Conservation (phyloP, 2,329 filamentous ascomycete species). For the Delphinella strobiligena region DNA sequence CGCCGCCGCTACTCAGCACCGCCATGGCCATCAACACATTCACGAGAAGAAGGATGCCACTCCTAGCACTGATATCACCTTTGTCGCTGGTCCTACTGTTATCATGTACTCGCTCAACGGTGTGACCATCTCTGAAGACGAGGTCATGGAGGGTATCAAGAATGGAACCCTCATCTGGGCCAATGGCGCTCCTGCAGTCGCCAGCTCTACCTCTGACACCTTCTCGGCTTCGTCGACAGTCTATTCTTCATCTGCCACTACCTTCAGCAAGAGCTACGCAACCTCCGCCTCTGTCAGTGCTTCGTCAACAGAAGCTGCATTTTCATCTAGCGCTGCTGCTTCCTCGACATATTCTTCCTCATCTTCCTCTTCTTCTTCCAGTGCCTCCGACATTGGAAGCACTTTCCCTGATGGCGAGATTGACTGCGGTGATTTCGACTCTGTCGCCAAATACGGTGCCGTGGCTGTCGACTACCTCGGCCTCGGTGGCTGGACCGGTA, state of each 20-base stretch:
- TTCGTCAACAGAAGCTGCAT: no score
- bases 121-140: slow-evolving; percentile 44
- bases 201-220: slow-evolving; percentile 6
- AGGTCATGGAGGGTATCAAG: slow-evolving; percentile 60
- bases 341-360: slow-evolving; percentile 26
- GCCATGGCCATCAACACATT: slow-evolving; percentile 43
- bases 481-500: slow-evolving; percentile 64
- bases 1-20: slow-evolving; percentile 45
- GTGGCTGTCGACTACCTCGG: slow-evolving; percentile 56
- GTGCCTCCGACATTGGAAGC: slow-evolving; percentile 44
- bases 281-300: slow-evolving; percentile 4
- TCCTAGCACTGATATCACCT: slow-evolving; percentile 34
- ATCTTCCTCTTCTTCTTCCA: slow-evolving; percentile 17
- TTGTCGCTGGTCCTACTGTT: slow-evolving; percentile 49
- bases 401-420: slow-evolving; percentile 67
- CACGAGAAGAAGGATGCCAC: slow-evolving; percentile 37
- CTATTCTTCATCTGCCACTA: slow-evolving; percentile 16
- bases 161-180: slow-evolving; percentile 55
- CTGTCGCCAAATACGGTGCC: slow-evolving; percentile 74
- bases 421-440: slow-evolving; percentile 55
- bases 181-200: slow-evolving; percentile 33
- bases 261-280: slow-evolving; percentile 17
- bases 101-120: slow-evolving; percentile 63
- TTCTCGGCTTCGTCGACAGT: slow-evolving; percentile 13
- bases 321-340: slow-evolving; percentile 13